A percentile compares a stretch with the other conserved stretches of the same genome.
Evolutionary conservation across 495 filamentous ascomycete genomes (phyloP).

Genomic region (Aspergillus carlsbadensis): DNA sequence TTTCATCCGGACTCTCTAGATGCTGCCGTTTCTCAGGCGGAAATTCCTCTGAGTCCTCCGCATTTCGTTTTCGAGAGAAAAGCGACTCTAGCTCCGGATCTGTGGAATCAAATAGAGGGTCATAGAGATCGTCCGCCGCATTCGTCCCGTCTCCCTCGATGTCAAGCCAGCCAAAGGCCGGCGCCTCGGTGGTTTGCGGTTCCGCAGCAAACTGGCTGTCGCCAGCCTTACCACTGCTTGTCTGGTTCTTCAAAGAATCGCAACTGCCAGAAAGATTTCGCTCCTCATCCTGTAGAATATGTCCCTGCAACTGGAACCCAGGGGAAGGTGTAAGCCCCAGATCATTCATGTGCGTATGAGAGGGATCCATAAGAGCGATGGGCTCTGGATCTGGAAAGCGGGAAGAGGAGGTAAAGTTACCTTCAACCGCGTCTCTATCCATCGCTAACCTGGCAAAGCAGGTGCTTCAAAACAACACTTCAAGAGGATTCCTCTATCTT

Average conservation of each 20-base stretch:
- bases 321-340: constrained; percentile 49
- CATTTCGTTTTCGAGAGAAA: constrained; percentile 25
- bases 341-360: constrained; percentile 31
- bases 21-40: constrained; percentile 20
- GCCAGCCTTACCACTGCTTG: background rate
- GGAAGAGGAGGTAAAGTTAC: constrained; percentile 40
- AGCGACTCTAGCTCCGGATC: constrained; percentile 20
- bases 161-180: background rate
- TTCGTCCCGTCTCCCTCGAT: background rate
- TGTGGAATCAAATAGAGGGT: constrained; percentile 22
- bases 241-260: background rate
- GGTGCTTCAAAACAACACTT: background rate
- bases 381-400: constrained; percentile 16
- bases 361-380: constrained; percentile 17
- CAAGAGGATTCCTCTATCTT: no score
- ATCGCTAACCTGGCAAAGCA: constrained; percentile 21
- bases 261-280: background rate
- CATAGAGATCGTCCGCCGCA: constrained; percentile 11
- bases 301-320: constrained; percentile 33
- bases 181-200: background rate
- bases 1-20: constrained; percentile 20
- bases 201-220: background rate
- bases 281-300: constrained; percentile 12
- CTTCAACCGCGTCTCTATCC: constrained; percentile 35
- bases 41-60: constrained; percentile 18